Evolutionary conservation across 1,284 basidiomycete species (phyloP), one percentile per base, ranked within the genome.

Genomic region (Ganoderma boninense): DNA sequence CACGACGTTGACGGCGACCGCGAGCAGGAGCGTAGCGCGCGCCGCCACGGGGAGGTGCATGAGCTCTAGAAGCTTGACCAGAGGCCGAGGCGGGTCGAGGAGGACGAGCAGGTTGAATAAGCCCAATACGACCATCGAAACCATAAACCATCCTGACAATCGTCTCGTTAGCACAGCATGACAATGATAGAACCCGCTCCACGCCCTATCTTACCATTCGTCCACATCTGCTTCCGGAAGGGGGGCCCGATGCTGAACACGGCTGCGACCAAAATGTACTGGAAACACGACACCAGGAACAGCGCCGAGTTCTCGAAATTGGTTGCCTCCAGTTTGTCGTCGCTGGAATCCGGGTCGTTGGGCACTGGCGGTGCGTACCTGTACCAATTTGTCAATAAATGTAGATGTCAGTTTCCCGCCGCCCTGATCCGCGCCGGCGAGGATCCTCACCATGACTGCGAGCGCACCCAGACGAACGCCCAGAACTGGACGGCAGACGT

Each of bases 191-290:
- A 23, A 43, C 60, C 10, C 40, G 23, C 40, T 4, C 10, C 23
- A 14, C 40, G 40, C n/a, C 8, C 46, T 42, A 13, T 29, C 38
- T 74, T 79, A 95, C 96, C 90, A 79, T 99, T 99, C 10, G 97
- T 96, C 89, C 94, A 97, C 86, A 99, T 95, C 18, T 96, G 90
- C 81, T 95, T 93, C 66, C 98, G 90, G 82, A 97, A 99, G 1
- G 98, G 98, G 14, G 97, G 97, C 0, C 98, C 98, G 74, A 99
- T 98, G 80, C 95, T 97, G 84, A 99, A 99, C 0, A 99, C 95
- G 0, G 93, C 97, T 14, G 97, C 97, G 10, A 98, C 95, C 54
- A 99, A 86, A 75, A 99, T 95, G 82, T 99, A 99, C 83, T 99
- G 98, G 90, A 99, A 99, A 73, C 95, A 97, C 3, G 97, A 98